Conservation (phyloP, 1,139 yeast species). For the Hansenula sp. region DNA sequence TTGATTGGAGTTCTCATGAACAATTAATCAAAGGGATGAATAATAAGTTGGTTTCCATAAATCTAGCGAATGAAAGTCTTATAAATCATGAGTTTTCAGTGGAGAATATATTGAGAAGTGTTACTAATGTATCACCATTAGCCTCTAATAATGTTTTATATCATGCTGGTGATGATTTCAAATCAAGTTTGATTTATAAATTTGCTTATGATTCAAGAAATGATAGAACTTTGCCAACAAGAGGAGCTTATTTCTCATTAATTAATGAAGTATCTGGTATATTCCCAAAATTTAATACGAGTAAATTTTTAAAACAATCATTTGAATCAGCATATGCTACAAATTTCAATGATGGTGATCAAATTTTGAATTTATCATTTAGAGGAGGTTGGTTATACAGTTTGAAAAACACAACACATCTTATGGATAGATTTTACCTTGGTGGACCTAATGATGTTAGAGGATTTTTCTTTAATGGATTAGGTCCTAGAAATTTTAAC, state of each 20-base stretch:
- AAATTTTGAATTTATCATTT: conserved; percentile 37
- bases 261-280: conserved; percentile 58
- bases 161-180: conserved; percentile 57
- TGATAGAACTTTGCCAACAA: conserved; percentile 47
- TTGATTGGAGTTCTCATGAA: conserved; percentile 68
- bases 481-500: conserved; percentile 71
- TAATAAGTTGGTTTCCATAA: conserved; percentile 36
- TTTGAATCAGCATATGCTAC: conserved; percentile 44
- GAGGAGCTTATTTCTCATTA: conserved; percentile 50
- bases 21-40: conserved; percentile 57
- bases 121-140: conserved; percentile 35
- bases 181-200: conserved; percentile 52
- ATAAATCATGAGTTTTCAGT: conserved; percentile 54
- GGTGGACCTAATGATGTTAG: conserved; percentile 85
- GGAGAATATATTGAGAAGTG: conserved; percentile 62
- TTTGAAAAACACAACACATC: conserved; percentile 25
- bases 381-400: conserved; percentile 51
- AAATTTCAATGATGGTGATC: conserved; percentile 24
- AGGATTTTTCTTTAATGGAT: conserved; percentile 70
- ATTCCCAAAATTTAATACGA: conserved; percentile 23
- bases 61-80: conserved; percentile 13
- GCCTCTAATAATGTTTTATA: conserved; percentile 29
- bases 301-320: conserved; percentile 40
- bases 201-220: conserved; percentile 55
- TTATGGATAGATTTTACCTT: conserved; percentile 46